Evolutionary conservation across 495 filamentous ascomycete genomes (phyloP).

Genomic region (Penicillium angulare): DNA sequence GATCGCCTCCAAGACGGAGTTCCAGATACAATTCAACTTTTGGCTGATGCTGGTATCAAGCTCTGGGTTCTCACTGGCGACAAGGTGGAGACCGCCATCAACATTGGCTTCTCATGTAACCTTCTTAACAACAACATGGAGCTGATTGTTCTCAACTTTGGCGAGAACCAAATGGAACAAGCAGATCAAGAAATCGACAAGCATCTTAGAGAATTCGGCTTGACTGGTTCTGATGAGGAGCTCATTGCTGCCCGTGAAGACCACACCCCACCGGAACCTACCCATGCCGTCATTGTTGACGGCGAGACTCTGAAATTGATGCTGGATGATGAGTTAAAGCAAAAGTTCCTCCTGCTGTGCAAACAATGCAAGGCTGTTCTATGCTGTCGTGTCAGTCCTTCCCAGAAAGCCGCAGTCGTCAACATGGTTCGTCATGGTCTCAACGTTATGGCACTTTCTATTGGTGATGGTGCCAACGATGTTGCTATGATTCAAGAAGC

Average conservation of each 20-base stretch:
- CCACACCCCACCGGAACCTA: slow-evolving; percentile 80
- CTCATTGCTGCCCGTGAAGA: slow-evolving; percentile 73
- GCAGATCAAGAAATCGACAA: slow-evolving; percentile 71
- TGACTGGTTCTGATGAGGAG: slow-evolving; percentile 87
- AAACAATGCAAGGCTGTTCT: slow-evolving; percentile 97
- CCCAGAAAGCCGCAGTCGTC: slow-evolving; percentile 97
- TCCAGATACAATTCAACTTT: slow-evolving; percentile 89
- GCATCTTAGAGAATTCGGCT: slow-evolving; percentile 66
- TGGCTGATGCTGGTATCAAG: slow-evolving; percentile 95
- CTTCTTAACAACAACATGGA: slow-evolving; percentile 98
- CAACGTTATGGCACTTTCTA: slow-evolving; percentile 94
- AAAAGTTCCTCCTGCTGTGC: slow-evolving; percentile 92
- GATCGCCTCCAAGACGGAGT: slow-evolving; percentile 97
- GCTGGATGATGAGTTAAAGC: slow-evolving; percentile 75
- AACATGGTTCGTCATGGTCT: slow-evolving; percentile 90
- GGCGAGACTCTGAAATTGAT: slow-evolving; percentile 92
- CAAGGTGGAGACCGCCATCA: slow-evolving; percentile 99
- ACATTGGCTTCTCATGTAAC: slow-evolving; percentile 99
- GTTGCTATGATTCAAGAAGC: slow-evolving; percentile 99
- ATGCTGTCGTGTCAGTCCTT: slow-evolving; percentile 95
- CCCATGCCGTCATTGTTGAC: slow-evolving; percentile 96
- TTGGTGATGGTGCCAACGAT: slow-evolving; percentile 98
- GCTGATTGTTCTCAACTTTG: slow-evolving; percentile 83
- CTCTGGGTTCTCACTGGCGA: slow-evolving; percentile 99
- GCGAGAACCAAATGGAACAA: slow-evolving; percentile 64